phyloP scores from a whole-genome alignment of 805 yeast species.

The Komagataella phaffii region DNA sequence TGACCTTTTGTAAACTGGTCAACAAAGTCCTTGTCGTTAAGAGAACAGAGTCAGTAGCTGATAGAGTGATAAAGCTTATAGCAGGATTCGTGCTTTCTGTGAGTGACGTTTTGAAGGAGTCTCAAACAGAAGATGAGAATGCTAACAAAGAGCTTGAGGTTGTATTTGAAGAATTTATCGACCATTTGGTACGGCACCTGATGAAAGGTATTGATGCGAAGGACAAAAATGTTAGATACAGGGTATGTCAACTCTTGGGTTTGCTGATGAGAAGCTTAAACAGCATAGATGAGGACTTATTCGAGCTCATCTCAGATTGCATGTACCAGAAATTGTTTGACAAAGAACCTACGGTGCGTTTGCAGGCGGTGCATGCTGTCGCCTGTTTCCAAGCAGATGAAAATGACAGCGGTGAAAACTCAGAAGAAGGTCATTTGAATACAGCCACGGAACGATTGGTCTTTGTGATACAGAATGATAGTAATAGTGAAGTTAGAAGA shows the following conservation, averaged over 20 bases:
- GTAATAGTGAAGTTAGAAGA: slow-evolving; percentile 79
- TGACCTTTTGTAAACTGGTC: slow-evolving; percentile 44
- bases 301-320: slow-evolving; percentile 45
- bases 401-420: slow-evolving; percentile 18
- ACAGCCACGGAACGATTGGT: slow-evolving; percentile 34
- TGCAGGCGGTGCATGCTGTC: slow-evolving; percentile 73
- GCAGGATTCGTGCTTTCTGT: slow-evolving; percentile 45
- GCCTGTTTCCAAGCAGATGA: slow-evolving; percentile 61
- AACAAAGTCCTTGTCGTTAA: slow-evolving; percentile 56
- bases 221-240: slow-evolving; percentile 63
- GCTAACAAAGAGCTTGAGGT: slow-evolving; percentile 21
- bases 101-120: slow-evolving; percentile 18
- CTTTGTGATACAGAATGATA: slow-evolving; percentile 57
- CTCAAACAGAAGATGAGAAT: slow-evolving; percentile 12
- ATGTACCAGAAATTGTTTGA: slow-evolving; percentile 55
- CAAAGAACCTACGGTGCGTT: slow-evolving; percentile 64
- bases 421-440: slow-evolving; percentile 21
- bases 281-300: slow-evolving; percentile 63
- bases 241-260: slow-evolving; percentile 68
- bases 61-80: slow-evolving; percentile 57
- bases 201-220: slow-evolving; percentile 69
- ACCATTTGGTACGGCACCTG: slow-evolving; percentile 48
- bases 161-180: slow-evolving; percentile 41
- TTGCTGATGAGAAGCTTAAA: slow-evolving; percentile 58
- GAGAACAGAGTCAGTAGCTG: slow-evolving; percentile 60